These are phyloP conservation scores for Starmerella bombicola DNA, from an alignment of 805 yeast species.

Conservation along the genomic window DNA sequence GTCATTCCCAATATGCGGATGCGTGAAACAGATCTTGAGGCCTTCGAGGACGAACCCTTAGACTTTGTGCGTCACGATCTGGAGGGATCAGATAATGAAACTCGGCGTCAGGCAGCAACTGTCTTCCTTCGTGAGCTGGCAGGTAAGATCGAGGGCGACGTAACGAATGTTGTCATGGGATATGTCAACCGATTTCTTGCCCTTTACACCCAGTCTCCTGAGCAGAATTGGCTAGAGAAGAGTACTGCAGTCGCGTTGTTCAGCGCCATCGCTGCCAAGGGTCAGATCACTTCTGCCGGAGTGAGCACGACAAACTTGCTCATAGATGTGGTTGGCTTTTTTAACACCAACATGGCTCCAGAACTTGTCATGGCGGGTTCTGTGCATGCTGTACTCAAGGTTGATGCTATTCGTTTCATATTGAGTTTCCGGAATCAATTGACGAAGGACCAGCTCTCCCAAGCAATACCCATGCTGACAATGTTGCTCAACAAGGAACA, in stretches of 20 bases:
- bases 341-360: conserved; percentile 65
- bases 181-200: conserved; percentile 58
- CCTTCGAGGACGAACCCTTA: conserved; percentile 94
- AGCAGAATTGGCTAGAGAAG: conserved; percentile 65
- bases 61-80: conserved; percentile 84
- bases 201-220: conserved; percentile 35
- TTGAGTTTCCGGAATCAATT: conserved; percentile 85
- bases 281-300: conserved; percentile 74
- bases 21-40: conserved; percentile 79
- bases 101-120: conserved; percentile 85
- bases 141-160: conserved; percentile 57
- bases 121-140: conserved; percentile 82
- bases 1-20: conserved; percentile 79
- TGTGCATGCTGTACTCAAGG: conserved; percentile 64
- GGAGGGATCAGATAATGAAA: conserved; percentile 89
- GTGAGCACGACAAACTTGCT: conserved; percentile 74
- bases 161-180: conserved; percentile 60
- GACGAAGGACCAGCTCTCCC: conserved; percentile 67
- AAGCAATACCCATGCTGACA: conserved; percentile 68
- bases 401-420: conserved; percentile 86
- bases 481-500: conserved; percentile 51
- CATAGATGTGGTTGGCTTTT: conserved; percentile 78
- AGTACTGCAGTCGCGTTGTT: conserved; percentile 80
- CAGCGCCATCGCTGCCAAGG: conserved; percentile 82
- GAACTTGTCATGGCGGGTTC: conserved; percentile 46